Base-by-base conservation (phyloP, 1,284 basidiomycete species). In the Coniferiporia weirii region DNA sequence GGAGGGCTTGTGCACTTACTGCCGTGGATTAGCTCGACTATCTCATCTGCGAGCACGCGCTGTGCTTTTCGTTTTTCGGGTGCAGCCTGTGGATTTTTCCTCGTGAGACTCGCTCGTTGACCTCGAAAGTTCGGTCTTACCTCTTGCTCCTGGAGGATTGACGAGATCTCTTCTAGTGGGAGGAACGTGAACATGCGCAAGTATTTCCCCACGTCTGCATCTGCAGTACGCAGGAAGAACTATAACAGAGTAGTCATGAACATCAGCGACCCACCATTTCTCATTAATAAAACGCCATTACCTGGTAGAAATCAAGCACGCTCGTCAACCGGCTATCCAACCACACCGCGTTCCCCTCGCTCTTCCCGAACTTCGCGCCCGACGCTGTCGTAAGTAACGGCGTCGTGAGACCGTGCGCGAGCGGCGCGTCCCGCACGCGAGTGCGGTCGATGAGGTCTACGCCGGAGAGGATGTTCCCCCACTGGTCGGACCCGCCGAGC, bases 311-410 rank as follows among this genome's bases (percentile, higher is more conserved):
- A 64, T 96, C 93, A 64, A 91, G 89, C 9, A 90, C 81, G 64
- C 87, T 89, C 1, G 94, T 97, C 66, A 91, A 71, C 2, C 72
- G 66, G 27, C 80, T 74, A 67, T 96, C 86, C 40, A 98, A 75
- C 91, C 96, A 98, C 0, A 99, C 76, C 0, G 97, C 96, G 68
- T 98, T 99, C 0, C 96, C 96, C 0, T 93, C 91, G 64, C 89
- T 93, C 79, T 99, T 99, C 12, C 97, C 97, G 71, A 99, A 97
- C 76, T 99, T 99, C 66, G 93, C 91, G 1, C 97, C 97, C 0
- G 80, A 81, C 0, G 89, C 78, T 0, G 93, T 97, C 0, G 93
- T 96, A 32, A 99, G 79, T n/a, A 99, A 77, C 5, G 95, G 96
- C 4, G 95, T 91, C 0, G 96, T 99, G 48, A 99, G 72, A 0